Base-by-base conservation (phyloP, 2,329 filamentous ascomycete genomes). In the Aspergillus sergii region DNA sequence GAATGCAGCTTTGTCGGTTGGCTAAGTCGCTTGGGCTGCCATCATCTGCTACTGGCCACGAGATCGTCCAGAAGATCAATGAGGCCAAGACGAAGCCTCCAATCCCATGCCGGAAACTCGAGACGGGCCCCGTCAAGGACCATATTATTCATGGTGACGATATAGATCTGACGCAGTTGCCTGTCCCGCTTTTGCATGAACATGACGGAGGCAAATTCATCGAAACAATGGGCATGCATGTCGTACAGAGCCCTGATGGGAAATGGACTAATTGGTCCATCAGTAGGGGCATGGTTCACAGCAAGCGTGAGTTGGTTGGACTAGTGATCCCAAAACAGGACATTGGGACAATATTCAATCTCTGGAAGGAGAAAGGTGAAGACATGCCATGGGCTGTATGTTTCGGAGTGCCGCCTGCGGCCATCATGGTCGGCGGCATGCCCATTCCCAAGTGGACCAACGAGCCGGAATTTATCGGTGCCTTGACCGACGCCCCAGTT, bases 191-290 rank as follows among this genome's bases (percentile, higher is more conserved):
- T 7, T 58, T 66, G 7, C 68, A 70, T 43, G 54, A 63, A 16
- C 45, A 61, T 34, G 68, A 70, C 19, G 67, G 67, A 30, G 67
- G 68, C 5, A 65, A 66, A 54, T 68, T 62, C 43, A 51, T 70
- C 3, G 48, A 62, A 21, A 68, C 68, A 34, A 66, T 68, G 36
- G 68, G 68, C 12, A 66, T 70, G 57, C 64, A 69, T 51, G 64
- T 66, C 36, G 67, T 70, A n/a, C 64, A 69, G 50, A 69, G 61
- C 8, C 68, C 65, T 3, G 67, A 69, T 61, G 63, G 63, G 30
- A 46, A 41, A 9, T 70, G 68, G 68, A 57, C 59, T n/a, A 68
- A 67, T 21, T 69, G 68, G 68, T 66, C 68, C 3, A 69, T 69
- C 45, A 68, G 64, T 19, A 66, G 69, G 10, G 64, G 58, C 12